Base-by-base conservation (phyloP, 257 asterid species). In the Dorcoceras hygrometricum region DNA sequence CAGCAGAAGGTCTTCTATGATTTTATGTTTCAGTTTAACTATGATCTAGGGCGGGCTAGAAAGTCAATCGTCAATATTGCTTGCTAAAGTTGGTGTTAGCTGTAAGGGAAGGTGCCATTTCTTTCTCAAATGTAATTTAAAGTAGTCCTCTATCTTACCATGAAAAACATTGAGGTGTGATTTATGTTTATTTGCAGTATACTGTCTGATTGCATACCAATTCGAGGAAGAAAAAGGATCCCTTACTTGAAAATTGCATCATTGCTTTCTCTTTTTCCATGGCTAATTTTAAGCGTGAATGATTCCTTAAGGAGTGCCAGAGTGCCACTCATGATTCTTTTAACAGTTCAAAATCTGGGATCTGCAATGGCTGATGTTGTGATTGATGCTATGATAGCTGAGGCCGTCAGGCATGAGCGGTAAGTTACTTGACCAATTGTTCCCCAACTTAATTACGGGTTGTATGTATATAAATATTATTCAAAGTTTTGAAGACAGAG, bases 331-430 rank as follows among this genome's bases (percentile, higher is more conserved):
- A 86, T 88, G 96, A 83, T 89, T 84, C 83, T 92, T 28, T 78
- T 92, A 81, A 84, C 97, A 8, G 67, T 83, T 70, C 98, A 92
- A 84, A 92, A 92, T 71, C 82, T 89, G 77, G 98, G 98, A 63
- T 87, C 96, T 71, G 98, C 98, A 65, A 92, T 89, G 98, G 96
- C 98, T 66, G 98, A 92, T 62, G 98, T 92, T 28, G 97, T 92
- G 72, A 88, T 92, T 79, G 98, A 92, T 75, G 98, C 98, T 27
- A 92, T 92, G 98, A 92, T 92, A 51, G 98, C 98, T 32, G 98
- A 89, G 88, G 98, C 96, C 12, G 96, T 83, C 59, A 84, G 95
- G 79, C 80, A 68, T 57, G 98, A 92, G 81, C 79, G 92, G 98
- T 88, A 83, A 62, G 79, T 83, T 78, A 63, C 64, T 51, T 26